phyloP scores from a whole-genome alignment of 2,329 filamentous ascomycete genomes.

The Karstenula rhodostoma region DNA sequence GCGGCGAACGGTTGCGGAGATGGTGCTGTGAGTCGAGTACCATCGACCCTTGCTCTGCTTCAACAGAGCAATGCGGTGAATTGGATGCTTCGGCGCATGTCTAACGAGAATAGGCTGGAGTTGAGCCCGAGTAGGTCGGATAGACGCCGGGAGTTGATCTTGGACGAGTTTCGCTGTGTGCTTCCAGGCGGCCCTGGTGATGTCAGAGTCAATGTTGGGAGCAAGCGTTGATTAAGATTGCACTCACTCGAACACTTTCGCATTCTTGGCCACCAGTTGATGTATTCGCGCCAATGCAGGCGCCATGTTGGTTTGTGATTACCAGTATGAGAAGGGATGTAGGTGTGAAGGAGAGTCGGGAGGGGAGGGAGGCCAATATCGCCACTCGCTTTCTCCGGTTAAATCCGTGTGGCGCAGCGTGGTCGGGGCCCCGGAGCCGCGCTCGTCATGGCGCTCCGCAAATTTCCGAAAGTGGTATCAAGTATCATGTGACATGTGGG shows the following conservation, averaged over 20 bases:
- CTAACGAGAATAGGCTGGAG: constrained; percentile 69
- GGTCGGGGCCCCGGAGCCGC: constrained; percentile 20
- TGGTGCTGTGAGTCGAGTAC: constrained; percentile 65
- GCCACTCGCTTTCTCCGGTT: constrained; percentile 19
- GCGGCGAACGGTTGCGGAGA: constrained; percentile 56
- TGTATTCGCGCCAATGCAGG: constrained; percentile 49
- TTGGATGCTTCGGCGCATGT: constrained; percentile 64
- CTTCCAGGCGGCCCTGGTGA: constrained; percentile 56
- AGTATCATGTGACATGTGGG: too few relatives aligned
- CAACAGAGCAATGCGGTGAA: constrained; percentile 68
- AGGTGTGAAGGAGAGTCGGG: constrained; percentile 8
- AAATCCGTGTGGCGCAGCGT: constrained; percentile 29
- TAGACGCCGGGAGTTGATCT: constrained; percentile 53
- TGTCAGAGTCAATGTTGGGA: constrained; percentile 23
- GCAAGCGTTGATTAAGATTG: background rate
- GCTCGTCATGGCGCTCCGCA: too few relatives aligned
- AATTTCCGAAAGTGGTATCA: too few relatives aligned
- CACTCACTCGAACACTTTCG: constrained; percentile 52
- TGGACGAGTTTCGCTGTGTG: constrained; percentile 57
- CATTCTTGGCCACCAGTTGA: constrained; percentile 51
- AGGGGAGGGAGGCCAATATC: constrained; percentile 2
- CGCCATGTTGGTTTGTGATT: constrained; percentile 44
- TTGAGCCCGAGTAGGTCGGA: constrained; percentile 56
- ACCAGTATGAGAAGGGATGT: constrained; percentile 11
- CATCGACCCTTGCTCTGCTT: constrained; percentile 70